A percentile compares a stretch with the other conserved stretches of the same genome.
phyloP scores from a whole-genome alignment of 73 alveolate species.

The Paramecium tetraurelia region DNA sequence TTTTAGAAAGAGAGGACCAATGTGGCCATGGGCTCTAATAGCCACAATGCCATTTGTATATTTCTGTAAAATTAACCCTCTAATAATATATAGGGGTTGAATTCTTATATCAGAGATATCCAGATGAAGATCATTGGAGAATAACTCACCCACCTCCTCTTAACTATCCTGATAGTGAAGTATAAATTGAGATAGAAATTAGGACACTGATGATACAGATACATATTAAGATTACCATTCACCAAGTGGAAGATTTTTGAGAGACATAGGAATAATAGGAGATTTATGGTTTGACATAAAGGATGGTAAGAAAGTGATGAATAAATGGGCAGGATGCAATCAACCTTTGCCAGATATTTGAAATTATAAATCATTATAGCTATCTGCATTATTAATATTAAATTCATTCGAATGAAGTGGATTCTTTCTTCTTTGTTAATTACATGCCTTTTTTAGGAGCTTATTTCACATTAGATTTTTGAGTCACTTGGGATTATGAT shows the following conservation, averaged over 20 bases:
- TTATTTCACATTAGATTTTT: background rate
- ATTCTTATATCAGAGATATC: constrained; percentile 53
- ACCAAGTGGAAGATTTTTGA: background rate
- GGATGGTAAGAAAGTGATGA: constrained; percentile 51
- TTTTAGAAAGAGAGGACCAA: constrained; percentile 62
- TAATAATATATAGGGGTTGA: constrained; percentile 48
- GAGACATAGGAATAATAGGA: constrained; percentile 46
- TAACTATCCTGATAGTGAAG: constrained; percentile 58
- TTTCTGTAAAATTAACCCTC: constrained; percentile 12
- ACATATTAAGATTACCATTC: constrained; percentile 51
- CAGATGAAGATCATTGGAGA: constrained; percentile 68
- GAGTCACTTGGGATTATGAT: background rate
- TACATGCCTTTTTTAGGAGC: constrained; percentile 41
- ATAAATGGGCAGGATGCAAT: constrained; percentile 58
- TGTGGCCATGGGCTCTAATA: constrained; percentile 13
- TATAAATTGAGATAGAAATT: background rate
- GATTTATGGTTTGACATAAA: constrained; percentile 58
- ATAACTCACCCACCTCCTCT: constrained; percentile 63
- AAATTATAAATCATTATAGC: background rate
- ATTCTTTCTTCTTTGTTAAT: constrained; percentile 21
- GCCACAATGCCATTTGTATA: constrained; percentile 45
- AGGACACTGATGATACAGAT: constrained; percentile 61
- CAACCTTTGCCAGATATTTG: constrained; percentile 58
- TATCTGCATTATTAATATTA: background rate
- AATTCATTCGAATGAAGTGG: background rate